Percentiles rank a stretch among this genome's conserved stretches.
Evolutionary conservation across 2,329 filamentous ascomycete genomes (phyloP).

Genomic region (Colletotrichum viniferum): DNA sequence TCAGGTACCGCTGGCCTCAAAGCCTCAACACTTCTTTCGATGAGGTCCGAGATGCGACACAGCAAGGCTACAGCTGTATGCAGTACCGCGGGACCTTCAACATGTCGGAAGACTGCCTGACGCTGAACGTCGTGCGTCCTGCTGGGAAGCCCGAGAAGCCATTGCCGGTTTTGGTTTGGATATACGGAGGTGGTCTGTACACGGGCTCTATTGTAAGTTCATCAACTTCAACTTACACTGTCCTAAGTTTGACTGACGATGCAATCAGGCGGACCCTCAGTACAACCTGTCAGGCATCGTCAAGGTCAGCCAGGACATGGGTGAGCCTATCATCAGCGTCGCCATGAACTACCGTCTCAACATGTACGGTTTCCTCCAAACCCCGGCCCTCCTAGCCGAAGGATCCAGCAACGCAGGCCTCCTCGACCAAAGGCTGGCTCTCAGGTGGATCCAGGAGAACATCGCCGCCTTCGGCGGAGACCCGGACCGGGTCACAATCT

Average conservation of each 20-base stretch:
- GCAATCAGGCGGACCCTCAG: slow-evolving; percentile 47
- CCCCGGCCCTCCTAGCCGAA: slow-evolving; percentile 44
- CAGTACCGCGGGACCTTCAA: slow-evolving; percentile 46
- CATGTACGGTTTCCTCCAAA: slow-evolving; percentile 58
- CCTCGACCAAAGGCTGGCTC: slow-evolving; percentile 51
- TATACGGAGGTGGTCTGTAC: slow-evolving; percentile 61
- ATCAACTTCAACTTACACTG: no score
- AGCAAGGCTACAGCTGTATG: slow-evolving; percentile 50
- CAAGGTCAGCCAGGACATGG: slow-evolving; percentile 52
- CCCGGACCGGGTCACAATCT: slow-evolving; percentile 49
- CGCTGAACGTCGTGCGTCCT: slow-evolving; percentile 46
- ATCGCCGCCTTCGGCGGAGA: slow-evolving; percentile 56
- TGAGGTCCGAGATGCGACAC: slow-evolving; percentile 40
- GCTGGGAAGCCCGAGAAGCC: slow-evolving; percentile 32
- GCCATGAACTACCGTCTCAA: slow-evolving; percentile 59
- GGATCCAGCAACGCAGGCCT: slow-evolving; percentile 54
- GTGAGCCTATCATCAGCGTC: slow-evolving; percentile 57
- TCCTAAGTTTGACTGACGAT: neutral
- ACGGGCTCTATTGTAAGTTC: slow-evolving; percentile 45
- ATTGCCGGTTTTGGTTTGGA: slow-evolving; percentile 56
- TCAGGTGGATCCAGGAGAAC: slow-evolving; percentile 58
- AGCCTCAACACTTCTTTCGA: slow-evolving; percentile 43
- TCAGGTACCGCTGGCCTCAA: slow-evolving; percentile 40
- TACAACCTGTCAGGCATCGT: slow-evolving; percentile 71
- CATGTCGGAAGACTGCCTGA: slow-evolving; percentile 55